Conservation (phyloP, 148 eudicot species). For the Chenopodium quinoa region DNA sequence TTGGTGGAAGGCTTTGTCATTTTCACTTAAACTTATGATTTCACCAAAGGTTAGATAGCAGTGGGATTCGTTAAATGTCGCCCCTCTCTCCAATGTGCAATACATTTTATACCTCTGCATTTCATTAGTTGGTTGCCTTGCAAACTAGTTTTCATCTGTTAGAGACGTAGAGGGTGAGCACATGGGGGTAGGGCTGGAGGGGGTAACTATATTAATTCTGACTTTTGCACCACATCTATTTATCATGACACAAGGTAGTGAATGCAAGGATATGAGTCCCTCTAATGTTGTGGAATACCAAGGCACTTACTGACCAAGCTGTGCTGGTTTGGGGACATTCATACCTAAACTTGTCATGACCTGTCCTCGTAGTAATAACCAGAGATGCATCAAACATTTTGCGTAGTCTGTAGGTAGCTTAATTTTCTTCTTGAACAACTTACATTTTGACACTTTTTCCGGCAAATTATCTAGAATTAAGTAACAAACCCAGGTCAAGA, state of each 20-base stretch:
- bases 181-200: not conserved
- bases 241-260: too few species aligned
- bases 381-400: not conserved
- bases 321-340: not conserved
- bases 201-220: not conserved
- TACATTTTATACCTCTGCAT: not conserved
- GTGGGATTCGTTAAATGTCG: too few species aligned
- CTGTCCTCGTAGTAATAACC: not conserved
- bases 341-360: too few species aligned
- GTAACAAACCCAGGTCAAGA: not conserved
- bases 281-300: not conserved
- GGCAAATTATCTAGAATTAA: not conserved
- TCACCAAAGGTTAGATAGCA: too few species aligned
- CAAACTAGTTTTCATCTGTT: too few species aligned
- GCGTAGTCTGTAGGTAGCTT: not conserved
- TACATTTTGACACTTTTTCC: not conserved
- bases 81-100: not conserved
- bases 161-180: not conserved
- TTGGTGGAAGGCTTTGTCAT: too few species aligned
- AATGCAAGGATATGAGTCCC: not conserved
- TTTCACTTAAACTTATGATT: too few species aligned
- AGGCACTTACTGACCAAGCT: not conserved
- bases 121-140: too few species aligned
- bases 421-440: not conserved
- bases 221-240: too few species aligned